Percentiles rank a stretch among this genome's conserved stretches.
Evolutionary conservation across 306 rosid genomes (phyloP).

Genomic region (Castanopsis chinensis): DNA sequence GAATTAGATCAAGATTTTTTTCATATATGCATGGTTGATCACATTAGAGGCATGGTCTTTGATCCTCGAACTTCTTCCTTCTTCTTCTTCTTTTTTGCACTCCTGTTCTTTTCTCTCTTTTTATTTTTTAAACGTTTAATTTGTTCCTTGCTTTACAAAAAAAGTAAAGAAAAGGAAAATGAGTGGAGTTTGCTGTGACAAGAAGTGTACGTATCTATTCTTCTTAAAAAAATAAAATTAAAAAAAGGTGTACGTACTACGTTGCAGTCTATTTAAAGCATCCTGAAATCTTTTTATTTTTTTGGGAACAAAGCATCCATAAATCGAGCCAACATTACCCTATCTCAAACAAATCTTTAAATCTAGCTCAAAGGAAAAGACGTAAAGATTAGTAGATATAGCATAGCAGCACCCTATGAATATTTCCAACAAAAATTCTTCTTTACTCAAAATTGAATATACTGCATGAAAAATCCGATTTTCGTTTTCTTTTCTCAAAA

Average conservation of each 20-base stretch:
- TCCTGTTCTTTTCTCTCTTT: no score
- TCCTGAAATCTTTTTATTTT: neutral
- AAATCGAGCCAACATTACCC: neutral
- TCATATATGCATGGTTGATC: neutral
- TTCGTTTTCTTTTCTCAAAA: neutral
- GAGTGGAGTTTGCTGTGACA: no score
- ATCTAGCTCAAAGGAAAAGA: neutral
- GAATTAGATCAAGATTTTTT: neutral
- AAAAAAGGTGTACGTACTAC: no score
- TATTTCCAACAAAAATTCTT: neutral
- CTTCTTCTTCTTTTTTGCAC: no score
- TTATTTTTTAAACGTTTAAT: no score
- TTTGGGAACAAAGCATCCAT: neutral
- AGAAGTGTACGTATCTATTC: no score
- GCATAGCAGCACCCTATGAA: neutral
- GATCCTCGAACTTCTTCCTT: no score
- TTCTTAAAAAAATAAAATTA: no score
- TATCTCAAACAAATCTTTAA: neutral
- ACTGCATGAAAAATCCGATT: neutral
- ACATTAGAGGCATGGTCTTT: no score
- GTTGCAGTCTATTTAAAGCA: neutral
- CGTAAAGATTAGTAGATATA: neutral
- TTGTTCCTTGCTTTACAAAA: no score
- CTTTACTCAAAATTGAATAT: neutral
- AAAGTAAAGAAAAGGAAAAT: no score